These are phyloP conservation scores for Cytospora mali DNA, from an alignment of 2,329 filamentous ascomycete genomes.

Conservation along the genomic window DNA sequence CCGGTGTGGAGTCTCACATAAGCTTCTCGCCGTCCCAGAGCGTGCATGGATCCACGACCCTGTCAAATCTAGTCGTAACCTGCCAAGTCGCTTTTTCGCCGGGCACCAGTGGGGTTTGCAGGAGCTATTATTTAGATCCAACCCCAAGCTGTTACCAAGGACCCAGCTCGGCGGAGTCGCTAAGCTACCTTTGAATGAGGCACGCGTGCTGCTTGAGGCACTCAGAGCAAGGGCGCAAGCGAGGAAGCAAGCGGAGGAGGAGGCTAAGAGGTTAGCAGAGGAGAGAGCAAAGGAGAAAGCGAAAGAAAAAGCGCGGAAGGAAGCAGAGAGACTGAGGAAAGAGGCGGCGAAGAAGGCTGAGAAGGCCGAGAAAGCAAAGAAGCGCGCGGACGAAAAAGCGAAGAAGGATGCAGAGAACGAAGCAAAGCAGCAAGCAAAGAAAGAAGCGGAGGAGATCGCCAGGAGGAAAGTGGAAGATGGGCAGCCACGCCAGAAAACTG, in stretches of 20 bases:
- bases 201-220: not conserved
- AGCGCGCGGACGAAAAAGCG: not conserved
- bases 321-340: not conserved
- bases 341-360: not conserved
- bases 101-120: slow-evolving; percentile 14
- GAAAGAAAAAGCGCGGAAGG: not conserved
- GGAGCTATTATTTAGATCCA: not conserved
- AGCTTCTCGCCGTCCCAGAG: not conserved
- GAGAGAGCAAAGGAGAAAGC: not conserved
- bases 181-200: not conserved
- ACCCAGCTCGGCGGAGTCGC: not conserved
- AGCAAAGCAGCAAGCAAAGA: too few species aligned
- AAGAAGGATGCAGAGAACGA: not conserved
- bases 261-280: not conserved
- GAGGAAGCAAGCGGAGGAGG: not conserved
- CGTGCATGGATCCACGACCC: not conserved
- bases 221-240: not conserved
- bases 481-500: not conserved
- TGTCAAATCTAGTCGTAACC: not conserved
- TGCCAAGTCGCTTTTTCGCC: slow-evolving; percentile 11
- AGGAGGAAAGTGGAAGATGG: too few species aligned
- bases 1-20: slow-evolving; percentile 11
- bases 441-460: too few species aligned
- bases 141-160: not conserved
- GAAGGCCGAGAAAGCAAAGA: not conserved